These are phyloP conservation scores for Melampsora larici-populina DNA, from an alignment of 1,284 basidiomycete genomes.

Conservation along the genomic window DNA sequence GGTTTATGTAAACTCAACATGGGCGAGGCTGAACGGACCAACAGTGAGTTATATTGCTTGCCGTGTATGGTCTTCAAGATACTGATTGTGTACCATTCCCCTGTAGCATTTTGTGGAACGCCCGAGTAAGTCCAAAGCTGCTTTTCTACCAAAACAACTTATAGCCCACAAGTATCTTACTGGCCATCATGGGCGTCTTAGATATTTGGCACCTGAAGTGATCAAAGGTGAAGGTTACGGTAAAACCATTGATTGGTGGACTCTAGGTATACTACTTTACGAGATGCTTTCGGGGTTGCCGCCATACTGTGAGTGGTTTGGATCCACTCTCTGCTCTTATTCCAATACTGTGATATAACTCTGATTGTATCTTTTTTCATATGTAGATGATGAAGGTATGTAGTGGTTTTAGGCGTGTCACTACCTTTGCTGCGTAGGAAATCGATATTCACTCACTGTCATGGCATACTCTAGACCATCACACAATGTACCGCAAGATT, in stretches of 20 bases:
- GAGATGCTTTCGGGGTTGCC: slow-evolving; percentile 54
- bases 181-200: slow-evolving; percentile 50
- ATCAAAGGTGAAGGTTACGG: slow-evolving; percentile 54
- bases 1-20: slow-evolving; percentile 95
- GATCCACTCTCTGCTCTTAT: neutral
- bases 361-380: neutral
- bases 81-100: neutral
- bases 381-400: slow-evolving; percentile 41
- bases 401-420: neutral
- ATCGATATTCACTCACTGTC: too few relatives aligned
- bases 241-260: slow-evolving; percentile 55
- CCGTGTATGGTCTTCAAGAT: neutral
- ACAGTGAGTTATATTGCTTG: slow-evolving; percentile 32
- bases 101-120: slow-evolving; percentile 40
- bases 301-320: slow-evolving; percentile 50
- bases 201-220: slow-evolving; percentile 54
- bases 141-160: neutral
- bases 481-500: slow-evolving; percentile 43
- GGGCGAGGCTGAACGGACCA: slow-evolving; percentile 43
- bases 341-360: neutral
- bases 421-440: neutral
- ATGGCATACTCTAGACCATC: slow-evolving; percentile 22
- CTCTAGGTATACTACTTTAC: slow-evolving; percentile 54
- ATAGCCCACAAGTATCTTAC: neutral
- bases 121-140: slow-evolving; percentile 22